phyloP scores from a whole-genome alignment of 495 filamentous ascomycete species.

The Aspergillus sparsus region DNA sequence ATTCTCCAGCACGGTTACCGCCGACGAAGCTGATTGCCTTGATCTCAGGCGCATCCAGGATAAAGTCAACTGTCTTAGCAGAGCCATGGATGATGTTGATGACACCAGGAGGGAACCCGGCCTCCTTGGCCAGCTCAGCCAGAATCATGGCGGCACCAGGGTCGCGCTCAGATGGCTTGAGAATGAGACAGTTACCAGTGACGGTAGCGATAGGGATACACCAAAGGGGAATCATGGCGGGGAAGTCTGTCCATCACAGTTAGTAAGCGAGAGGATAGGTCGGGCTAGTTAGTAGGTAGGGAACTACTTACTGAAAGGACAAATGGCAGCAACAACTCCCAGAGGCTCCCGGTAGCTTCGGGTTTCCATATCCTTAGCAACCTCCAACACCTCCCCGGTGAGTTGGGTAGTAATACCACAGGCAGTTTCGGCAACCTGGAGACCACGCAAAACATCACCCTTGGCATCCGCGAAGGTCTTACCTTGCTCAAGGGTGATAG shows the following conservation, averaged over 20 bases:
- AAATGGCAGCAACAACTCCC: constrained; percentile 94
- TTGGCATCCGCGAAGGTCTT: constrained; percentile 97
- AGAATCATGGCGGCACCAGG: constrained; percentile 99
- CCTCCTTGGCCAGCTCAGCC: constrained; percentile 85
- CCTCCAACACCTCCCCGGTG: constrained; percentile 92
- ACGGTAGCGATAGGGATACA: constrained; percentile 92
- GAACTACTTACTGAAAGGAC: constrained; percentile 86
- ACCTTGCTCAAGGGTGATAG: constrained; percentile 96
- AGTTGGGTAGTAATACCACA: constrained; percentile 93
- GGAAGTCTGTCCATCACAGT: constrained; percentile 61
- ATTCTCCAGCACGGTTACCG: constrained; percentile 94
- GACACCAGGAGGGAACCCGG: constrained; percentile 91
- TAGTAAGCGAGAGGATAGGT: background rate
- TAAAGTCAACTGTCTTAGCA: constrained; percentile 91
- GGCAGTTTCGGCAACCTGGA: constrained; percentile 96
- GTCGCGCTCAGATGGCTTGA: constrained; percentile 98
- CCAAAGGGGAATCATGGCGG: constrained; percentile 99
- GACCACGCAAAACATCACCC: constrained; percentile 90
- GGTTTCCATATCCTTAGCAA: constrained; percentile 99
- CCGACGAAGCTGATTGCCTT: constrained; percentile 99
- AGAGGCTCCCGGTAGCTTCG: constrained; percentile 88
- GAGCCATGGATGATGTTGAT: constrained; percentile 94
- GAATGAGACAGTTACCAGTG: constrained; percentile 88
- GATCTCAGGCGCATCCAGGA: constrained; percentile 92
- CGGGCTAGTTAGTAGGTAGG: constrained; percentile 5